Evolutionary conservation across 352 stramenopile species (phyloP).

Genomic region (Phytophthora boehmeriae): DNA sequence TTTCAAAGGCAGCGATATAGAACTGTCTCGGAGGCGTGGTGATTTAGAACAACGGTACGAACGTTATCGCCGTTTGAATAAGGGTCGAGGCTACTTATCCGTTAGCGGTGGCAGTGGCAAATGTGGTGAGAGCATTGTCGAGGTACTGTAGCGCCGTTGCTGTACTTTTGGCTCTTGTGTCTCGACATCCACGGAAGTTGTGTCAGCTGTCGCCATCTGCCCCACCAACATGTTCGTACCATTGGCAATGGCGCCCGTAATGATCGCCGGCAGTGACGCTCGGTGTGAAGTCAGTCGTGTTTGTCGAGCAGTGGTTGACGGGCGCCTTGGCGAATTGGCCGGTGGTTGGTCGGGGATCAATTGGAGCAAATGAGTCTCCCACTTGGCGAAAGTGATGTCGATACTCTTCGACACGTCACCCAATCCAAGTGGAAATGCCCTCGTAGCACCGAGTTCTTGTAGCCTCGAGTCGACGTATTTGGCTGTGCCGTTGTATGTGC

Average conservation of each 20-base stretch:
- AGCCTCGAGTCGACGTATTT: conserved; percentile 87
- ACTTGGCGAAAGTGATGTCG: conserved; percentile 65
- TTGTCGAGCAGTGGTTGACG: neutral
- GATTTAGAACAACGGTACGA: too few species aligned
- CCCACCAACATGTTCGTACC: neutral
- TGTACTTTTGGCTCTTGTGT: neutral
- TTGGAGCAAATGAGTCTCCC: conserved; percentile 77
- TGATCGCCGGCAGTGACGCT: neutral
- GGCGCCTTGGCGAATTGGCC: neutral
- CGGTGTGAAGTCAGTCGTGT: neutral
- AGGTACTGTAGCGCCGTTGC: conserved; percentile 11
- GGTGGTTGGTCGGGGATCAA: conserved; percentile 12
- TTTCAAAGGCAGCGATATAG: too few species aligned
- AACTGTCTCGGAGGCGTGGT: too few species aligned
- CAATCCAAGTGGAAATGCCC: conserved; percentile 76
- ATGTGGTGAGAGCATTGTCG: neutral
- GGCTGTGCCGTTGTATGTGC: conserved; percentile 94
- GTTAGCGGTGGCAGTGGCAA: conserved; percentile 1
- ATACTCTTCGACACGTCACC: conserved; percentile 92
- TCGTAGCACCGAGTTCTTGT: conserved; percentile 68
- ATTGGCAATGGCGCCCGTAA: neutral
- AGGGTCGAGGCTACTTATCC: too few species aligned
- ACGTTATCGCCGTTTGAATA: too few species aligned
- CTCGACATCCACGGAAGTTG: neutral
- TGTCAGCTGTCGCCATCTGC: neutral